These are phyloP conservation scores for Ascomycota sp. DNA, from an alignment of 2,329 filamentous ascomycete species.

Conservation along the genomic window DNA sequence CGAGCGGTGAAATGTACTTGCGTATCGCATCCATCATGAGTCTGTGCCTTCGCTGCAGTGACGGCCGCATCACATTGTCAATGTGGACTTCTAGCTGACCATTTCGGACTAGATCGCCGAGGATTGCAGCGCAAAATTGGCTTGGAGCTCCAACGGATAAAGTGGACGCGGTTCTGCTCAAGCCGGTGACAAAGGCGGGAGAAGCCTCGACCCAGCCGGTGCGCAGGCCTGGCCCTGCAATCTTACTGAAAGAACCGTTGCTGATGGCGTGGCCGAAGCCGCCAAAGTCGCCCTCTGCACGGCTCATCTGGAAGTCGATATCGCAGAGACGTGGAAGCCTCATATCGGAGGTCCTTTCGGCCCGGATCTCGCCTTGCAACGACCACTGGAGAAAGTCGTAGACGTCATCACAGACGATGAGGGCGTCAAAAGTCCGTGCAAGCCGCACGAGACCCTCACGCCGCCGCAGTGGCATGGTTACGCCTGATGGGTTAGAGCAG, in stretches of 20 bases:
- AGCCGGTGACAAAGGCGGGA: constrained; percentile 25
- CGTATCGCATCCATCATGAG: constrained; percentile 36
- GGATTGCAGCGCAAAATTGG: constrained; percentile 28
- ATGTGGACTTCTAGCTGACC: constrained; percentile 24
- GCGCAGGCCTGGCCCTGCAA: constrained; percentile 56
- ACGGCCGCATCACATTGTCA: constrained; percentile 18
- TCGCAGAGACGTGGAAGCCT: constrained; percentile 59
- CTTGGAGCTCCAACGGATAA: constrained; percentile 34
- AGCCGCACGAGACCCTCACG: constrained; percentile 49
- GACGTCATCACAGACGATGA: constrained; percentile 78
- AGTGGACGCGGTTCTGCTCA: constrained; percentile 30
- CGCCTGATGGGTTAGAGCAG: constrained; percentile 71
- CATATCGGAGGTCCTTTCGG: constrained; percentile 11
- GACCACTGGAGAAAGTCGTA: constrained; percentile 85
- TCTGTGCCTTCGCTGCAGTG: constrained; percentile 21
- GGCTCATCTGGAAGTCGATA: constrained; percentile 46
- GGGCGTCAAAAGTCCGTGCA: constrained; percentile 55
- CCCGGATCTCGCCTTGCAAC: constrained; percentile 13
- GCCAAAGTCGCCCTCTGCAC: constrained; percentile 18
- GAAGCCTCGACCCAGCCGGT: constrained; percentile 76
- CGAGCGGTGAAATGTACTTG: constrained; percentile 36
- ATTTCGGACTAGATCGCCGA: constrained; percentile 23
- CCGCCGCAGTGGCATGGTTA: constrained; percentile 50
- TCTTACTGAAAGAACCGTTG: constrained; percentile 81
- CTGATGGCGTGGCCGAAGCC: constrained; percentile 59